These are phyloP conservation scores for Bocquillonia castaneifolia DNA, from an alignment of 441 rosid genomes.

Conservation along the genomic window DNA sequence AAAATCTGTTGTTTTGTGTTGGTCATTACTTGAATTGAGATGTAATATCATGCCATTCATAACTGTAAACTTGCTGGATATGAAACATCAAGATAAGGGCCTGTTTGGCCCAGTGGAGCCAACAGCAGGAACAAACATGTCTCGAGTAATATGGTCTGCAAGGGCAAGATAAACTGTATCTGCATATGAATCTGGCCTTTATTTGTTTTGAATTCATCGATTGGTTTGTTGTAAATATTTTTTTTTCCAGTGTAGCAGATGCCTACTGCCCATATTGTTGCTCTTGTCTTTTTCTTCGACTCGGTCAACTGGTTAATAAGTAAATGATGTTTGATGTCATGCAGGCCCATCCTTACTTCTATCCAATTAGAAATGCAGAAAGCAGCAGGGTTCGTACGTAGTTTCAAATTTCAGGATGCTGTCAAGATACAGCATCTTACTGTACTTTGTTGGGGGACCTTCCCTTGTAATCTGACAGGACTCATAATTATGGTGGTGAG, in stretches of 20 bases:
- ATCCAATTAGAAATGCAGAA: conserved; percentile 81
- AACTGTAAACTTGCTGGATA: neutral
- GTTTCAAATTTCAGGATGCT: conserved; percentile 23
- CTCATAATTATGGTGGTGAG: conserved; percentile 18
- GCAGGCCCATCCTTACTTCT: conserved; percentile 75
- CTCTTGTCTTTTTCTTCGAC: neutral
- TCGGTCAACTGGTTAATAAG: neutral
- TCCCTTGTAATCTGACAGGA: conserved; percentile 21
- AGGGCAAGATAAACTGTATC: conserved; percentile 3
- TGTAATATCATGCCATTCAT: neutral
- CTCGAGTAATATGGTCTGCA: neutral
- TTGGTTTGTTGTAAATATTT: neutral
- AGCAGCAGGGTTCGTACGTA: conserved; percentile 66
- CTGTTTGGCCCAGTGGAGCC: neutral
- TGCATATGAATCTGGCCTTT: neutral
- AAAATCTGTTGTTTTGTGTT: neutral
- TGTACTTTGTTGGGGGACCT: conserved; percentile 18
- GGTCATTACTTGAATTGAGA: neutral
- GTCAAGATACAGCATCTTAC: conserved; percentile 14
- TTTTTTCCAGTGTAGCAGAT: conserved; percentile 1
- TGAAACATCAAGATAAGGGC: conserved; percentile 7
- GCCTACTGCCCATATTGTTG: conserved; percentile 4
- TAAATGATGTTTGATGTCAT: conserved; percentile 9
- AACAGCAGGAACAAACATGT: neutral
- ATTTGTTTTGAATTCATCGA: neutral